Base-by-base conservation (phyloP, 768 basidiomycete species). In the Tremella yokohamensis region DNA sequence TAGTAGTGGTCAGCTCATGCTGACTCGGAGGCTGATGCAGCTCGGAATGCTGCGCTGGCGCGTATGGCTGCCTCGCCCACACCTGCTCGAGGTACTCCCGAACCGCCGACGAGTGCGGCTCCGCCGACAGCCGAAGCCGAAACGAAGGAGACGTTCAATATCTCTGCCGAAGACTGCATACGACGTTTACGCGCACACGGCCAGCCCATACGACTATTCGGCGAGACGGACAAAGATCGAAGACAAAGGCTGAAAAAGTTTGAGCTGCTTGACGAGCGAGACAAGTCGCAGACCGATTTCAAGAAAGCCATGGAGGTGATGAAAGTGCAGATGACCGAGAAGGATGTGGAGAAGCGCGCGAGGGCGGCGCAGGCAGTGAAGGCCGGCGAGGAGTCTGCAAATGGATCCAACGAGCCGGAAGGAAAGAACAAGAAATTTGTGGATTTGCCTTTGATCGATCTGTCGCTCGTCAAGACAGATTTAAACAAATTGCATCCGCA, bases 401-500 rank as follows among this genome's bases (percentile, higher is more conserved):
- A 34, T 42, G 64, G 24, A 3, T 59, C 61, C 42, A 59, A 38
- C 2, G 58, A 85, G 67, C 78, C 81, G 26, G 78, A 80, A 42
- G 60, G 44, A 76, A 69, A 60, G 40, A 59, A 66, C 55, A 64
- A 62, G 38, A 65, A 51, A 51, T 58, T 58, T 3, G 61, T 59
- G 50, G 65, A 78, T 25, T 78, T 79, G 18, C 85, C 83, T 8
- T 77, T 90, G 8, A 79, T 99, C 48, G 90, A 99, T 76, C 76
- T 98, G 25, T 80, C 75, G 6, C 81, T 97, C 59, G 75, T 97
- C 70, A 94, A 91, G 81, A 84, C 84, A 16, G 90, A 98, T 75
- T 89, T 91, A 7, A 89, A 94, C 80, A 96, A 89, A 77, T 79
- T 98, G 25, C 97, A 99, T 73, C 96, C 96, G 0, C 81, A 97